Evolutionary conservation across 208 protist genomes (phyloP), one percentile per base, ranked within the genome.

Genomic region (Novymonas esmeraldas): DNA sequence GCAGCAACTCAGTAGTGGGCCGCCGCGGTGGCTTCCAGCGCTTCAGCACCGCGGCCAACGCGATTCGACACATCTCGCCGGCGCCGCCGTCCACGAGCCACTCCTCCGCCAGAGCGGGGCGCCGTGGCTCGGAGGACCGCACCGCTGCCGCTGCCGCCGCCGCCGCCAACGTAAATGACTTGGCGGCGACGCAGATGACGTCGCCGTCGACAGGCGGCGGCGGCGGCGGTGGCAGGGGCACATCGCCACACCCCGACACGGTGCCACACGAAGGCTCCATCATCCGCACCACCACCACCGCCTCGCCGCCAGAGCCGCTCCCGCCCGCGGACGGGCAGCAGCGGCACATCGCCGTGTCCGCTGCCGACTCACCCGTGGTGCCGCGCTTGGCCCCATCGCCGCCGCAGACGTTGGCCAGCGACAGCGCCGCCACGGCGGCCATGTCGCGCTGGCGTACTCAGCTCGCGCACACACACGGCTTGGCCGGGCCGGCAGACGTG

Each of bases 401-500:
- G 6, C 22, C 48, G 48, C 24, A 11, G n/a, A 13, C 48, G 24
- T 11, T 20, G 28, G 48, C 48, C n/a, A 28, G 48, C 0, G 24
- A 22, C 22, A 10, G 48, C 20, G 48, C 6, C n/a, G 14, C 48
- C 2, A 29, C 20, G 28, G 28, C 48, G 48, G 6, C 28, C n/a
- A 11, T 52, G 48, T 31, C 48, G 24, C 48, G 48, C 22, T 20
- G n/a, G 48, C 48, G 48, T 10, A 52, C n/a, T 0, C 48, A 52
- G n/a, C 48, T 52, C 48, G 48, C 48, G 2, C 48, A 52, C 48
- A 28, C 48, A 10, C 48, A 52, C 48, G 48, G 48, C 28, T 20
- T 13, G 20, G n/a, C 48, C n/a, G 24, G 48, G 3, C 16, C 9
- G 48, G 4, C 48, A 13, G n/a, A n/a, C n/a, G 36, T 41, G 7